Conservation (phyloP, 768 basidiomycete genomes). For the Agaricus sinodeliciosus region DNA sequence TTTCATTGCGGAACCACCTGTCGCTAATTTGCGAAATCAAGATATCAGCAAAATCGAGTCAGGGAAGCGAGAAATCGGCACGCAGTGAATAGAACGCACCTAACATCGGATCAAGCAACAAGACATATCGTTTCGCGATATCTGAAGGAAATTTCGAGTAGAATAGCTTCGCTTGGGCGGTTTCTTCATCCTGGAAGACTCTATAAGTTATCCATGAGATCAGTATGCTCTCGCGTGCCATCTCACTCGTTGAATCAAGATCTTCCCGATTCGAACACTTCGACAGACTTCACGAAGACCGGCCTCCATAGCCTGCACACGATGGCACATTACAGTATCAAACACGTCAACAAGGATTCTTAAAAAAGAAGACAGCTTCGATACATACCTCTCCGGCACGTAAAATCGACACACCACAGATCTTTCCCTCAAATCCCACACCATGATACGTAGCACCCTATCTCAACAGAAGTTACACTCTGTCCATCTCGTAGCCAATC, state of each 20-base stretch:
- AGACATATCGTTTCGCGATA: constrained; percentile 84
- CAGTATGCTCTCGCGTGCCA: background rate
- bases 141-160: constrained; percentile 92
- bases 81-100: constrained; percentile 39
- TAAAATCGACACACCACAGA: constrained; percentile 93
- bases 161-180: constrained; percentile 87
- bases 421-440: constrained; percentile 93
- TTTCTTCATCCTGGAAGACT: constrained; percentile 79
- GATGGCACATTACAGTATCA: background rate
- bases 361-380: background rate
- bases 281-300: constrained; percentile 94
- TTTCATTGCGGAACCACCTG: constrained; percentile 96
- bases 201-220: background rate
- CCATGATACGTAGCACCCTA: constrained; percentile 82
- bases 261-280: constrained; percentile 93
- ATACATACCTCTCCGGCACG: constrained; percentile 79
- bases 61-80: background rate
- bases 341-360: no score
- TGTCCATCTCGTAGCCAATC: constrained; percentile 1
- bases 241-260: constrained; percentile 88
- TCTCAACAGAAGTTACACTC: background rate
- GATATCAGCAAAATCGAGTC: background rate
- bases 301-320: constrained; percentile 86
- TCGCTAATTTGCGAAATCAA: constrained; percentile 42
- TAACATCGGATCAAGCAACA: constrained; percentile 96